Base-by-base conservation (phyloP, 768 basidiomycete species). In the Psilocybe tampanensis region DNA sequence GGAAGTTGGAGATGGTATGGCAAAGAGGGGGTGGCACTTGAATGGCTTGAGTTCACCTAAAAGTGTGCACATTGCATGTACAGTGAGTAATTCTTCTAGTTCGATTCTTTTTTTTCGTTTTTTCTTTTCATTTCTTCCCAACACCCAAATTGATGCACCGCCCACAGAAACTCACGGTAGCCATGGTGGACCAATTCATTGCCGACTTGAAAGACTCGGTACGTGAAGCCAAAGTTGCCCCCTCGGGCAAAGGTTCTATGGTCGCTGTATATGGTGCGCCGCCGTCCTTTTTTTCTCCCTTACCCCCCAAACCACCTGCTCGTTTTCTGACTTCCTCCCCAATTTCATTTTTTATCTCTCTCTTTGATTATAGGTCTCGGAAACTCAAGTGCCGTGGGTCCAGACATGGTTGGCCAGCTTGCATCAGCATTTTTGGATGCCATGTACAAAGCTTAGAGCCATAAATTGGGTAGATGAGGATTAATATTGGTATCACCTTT, bases 11-110 rank as follows among this genome's bases (percentile, higher is more conserved):
- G 96, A 97, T 73, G 78, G 75, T 56, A 95, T 98, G 94, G 73
- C 82, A 23, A 83, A 86, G 68, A 77, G 80, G 39, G 97, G 95
- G 2, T 98, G 95, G 94, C 92, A 96, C 74, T 66, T 99, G 60
- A 98, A 94, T 66, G 95, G 87, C 13, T 70, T 99, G 55, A 82
- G 77, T 42, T 78, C 83, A 9, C 94, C 95, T 1, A 77, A 90
- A 11, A 94, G 89, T 8, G 80, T 98, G 42, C 97, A 99, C 72
- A 92, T 98, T 62, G 95, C 95, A 33, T 90, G 89, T 73, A 99
- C 96, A 64, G 94, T 96, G 65, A 64, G 90, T 33, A 22, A 18
- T 23, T 49, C 33, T 15, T 44, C 17, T 3, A 43, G 22, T 52
- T 13, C 11, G 33, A 43, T 19, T 44, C 17, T 8, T 2, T 44